phyloP scores from a whole-genome alignment of 352 stramenopile genomes.

The Globisporangium viniferum region DNA sequence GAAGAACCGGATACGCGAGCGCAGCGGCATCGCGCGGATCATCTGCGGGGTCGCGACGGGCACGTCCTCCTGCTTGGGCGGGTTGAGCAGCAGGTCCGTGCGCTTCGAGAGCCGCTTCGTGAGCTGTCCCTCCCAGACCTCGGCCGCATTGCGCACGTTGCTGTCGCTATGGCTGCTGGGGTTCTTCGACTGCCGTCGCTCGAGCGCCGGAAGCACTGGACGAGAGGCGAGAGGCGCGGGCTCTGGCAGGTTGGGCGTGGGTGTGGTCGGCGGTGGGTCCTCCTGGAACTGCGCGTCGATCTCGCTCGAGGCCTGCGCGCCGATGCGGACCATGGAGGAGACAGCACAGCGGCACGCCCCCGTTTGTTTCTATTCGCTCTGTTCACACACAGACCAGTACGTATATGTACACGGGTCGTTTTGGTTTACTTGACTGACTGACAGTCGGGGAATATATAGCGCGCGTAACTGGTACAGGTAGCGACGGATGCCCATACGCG shows the following conservation, averaged over 20 bases:
- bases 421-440: too few species aligned
- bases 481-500: too few species aligned
- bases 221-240: too few species aligned
- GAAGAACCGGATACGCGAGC: conserved; percentile 34
- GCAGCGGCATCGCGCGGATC: conserved; percentile 31
- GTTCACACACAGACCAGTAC: too few species aligned
- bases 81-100: neutral
- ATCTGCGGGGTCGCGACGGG: conserved; percentile 13
- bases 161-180: neutral
- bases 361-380: too few species aligned
- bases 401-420: too few species aligned
- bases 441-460: too few species aligned
- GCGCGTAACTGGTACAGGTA: too few species aligned
- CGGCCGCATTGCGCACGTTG: neutral
- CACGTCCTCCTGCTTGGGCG: conserved; percentile 1
- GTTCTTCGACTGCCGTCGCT: neutral
- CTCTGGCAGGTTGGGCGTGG: too few species aligned
- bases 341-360: neutral
- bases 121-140: conserved; percentile 1
- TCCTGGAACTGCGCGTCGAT: neutral
- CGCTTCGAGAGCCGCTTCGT: neutral
- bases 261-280: too few species aligned
- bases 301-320: neutral
- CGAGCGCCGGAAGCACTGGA: neutral
- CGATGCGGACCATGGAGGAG: conserved; percentile 5